Percentiles rank a stretch among this genome's conserved stretches.
These are phyloP conservation scores for Cadophora luteo-olivacea DNA, from an alignment of 2,329 filamentous ascomycete genomes.

Conservation along the genomic window DNA sequence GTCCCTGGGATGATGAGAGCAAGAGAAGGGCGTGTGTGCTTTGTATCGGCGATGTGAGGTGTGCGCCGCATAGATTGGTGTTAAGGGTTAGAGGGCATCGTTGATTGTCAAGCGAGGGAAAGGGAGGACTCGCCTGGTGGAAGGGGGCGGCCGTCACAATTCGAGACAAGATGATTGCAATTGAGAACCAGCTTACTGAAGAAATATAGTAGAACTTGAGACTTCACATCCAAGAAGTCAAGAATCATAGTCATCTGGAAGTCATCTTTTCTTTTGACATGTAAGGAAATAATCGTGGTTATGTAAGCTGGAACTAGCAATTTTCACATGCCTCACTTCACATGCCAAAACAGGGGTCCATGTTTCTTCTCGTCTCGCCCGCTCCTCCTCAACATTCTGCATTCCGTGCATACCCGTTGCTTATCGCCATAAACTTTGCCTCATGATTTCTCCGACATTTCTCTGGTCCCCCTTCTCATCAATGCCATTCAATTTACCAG, in stretches of 20 bases:
- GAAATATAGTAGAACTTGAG: too few species aligned
- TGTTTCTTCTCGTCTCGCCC: slow-evolving; percentile 9
- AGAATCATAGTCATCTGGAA: too few species aligned
- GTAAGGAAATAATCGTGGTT: neutral
- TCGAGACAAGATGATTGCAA: too few species aligned
- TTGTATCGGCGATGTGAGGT: neutral
- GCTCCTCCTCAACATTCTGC: neutral
- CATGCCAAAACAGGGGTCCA: slow-evolving; percentile 9
- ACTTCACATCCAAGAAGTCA: too few species aligned
- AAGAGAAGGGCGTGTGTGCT: neutral
- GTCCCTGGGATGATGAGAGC: neutral
- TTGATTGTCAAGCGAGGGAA: neutral
- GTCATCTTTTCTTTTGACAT: too few species aligned
- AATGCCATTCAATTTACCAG: neutral
- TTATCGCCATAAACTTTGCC: slow-evolving; percentile 17
- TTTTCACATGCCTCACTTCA: slow-evolving; percentile 16
- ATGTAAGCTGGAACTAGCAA: neutral
- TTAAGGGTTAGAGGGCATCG: neutral
- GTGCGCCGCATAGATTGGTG: slow-evolving; percentile 5
- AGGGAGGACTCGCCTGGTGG: neutral
- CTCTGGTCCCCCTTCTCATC: neutral
- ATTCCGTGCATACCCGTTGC: slow-evolving; percentile 13
- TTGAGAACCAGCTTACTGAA: too few species aligned
- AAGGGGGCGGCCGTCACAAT: too few species aligned
- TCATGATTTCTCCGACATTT: too few species aligned